These are phyloP conservation scores for Climacium dendroides DNA, from an alignment of 225 moss, liverwort and hornwort species.

Conservation along the genomic window DNA sequence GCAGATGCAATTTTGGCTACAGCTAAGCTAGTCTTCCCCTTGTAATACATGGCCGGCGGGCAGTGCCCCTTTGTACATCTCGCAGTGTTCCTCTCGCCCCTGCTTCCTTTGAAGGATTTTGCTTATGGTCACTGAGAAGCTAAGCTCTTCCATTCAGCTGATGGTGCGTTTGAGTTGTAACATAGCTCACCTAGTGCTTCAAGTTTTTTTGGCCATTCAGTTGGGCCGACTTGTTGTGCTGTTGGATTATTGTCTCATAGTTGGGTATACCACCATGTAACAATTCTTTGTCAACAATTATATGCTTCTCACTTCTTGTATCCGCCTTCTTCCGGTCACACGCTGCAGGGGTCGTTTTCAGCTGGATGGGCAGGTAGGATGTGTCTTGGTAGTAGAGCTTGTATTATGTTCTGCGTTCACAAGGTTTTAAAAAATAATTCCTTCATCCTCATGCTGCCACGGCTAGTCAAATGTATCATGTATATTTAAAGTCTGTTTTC, in stretches of 20 bases:
- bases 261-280: slow-evolving; percentile 32
- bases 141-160: slow-evolving; percentile 27
- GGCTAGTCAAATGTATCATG: background rate
- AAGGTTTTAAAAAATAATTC: fast-evolving
- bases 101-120: slow-evolving; percentile 9
- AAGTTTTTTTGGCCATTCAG: slow-evolving; percentile 5
- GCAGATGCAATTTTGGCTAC: slow-evolving; percentile 48
- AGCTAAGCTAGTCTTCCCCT: slow-evolving; percentile 16
- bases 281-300: slow-evolving; percentile 40
- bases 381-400: background rate
- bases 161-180: slow-evolving; percentile 38
- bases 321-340: background rate
- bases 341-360: background rate
- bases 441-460: background rate
- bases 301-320: slow-evolving; percentile 8
- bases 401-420: background rate
- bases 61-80: slow-evolving; percentile 41
- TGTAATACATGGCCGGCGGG: slow-evolving; percentile 44
- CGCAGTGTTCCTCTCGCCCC: background rate
- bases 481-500: background rate
- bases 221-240: slow-evolving; percentile 14
- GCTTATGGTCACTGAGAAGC: slow-evolving; percentile 28
- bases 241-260: slow-evolving; percentile 26
- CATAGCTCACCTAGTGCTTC: slow-evolving; percentile 18
- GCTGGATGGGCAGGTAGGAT: background rate